Evolutionary conservation across 2,329 filamentous ascomycete genomes (phyloP), one percentile per base, ranked within the genome.

Genomic region (Ceratocystis destructans): DNA sequence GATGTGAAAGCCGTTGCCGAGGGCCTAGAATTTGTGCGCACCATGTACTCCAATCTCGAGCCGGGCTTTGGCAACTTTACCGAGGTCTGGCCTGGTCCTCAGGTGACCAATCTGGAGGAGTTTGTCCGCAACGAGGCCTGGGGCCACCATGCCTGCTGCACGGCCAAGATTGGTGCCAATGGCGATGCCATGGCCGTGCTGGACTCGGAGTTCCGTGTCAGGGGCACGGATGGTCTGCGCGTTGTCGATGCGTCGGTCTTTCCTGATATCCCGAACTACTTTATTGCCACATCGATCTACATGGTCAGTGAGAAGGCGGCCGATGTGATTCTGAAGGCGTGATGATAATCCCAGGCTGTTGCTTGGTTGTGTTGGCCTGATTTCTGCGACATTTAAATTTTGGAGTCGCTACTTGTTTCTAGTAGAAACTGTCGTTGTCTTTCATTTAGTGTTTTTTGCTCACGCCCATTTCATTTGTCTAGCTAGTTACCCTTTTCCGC

Each of bases 241-340:
- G 84, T 87, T 2, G 84, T 87, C 0, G 84, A 87, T 74, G 84
- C 83, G 0, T 81, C 78, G 28, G 77, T 81, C 0, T 87, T 82
- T 61, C 81, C 82, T 0, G 76, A 76, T 65, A 82, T 76, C 33
- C 76, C 76, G 1, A 83, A 83, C 20, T 69, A 73, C 3, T 69
- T 79, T 76, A 64, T 84, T 77, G 75, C 77, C 0, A 71, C 81
- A 5, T 77, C 82, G 2, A 81, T 79, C 0, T 84, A 82, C 70
- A 83, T 85, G 77, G 75, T 83, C 20, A 79, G 78, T 31, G 83
- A 86, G 75, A 86, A 86, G 77, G 83, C 83, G 1, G 80, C 81
- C 2, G 83, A 85, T 72, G 79, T 78, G 5, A 85, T 86, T 69
- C 70, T 69, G 20, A 44, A 57, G 7, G 45, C 53, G 22, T 22